phyloP scores from a whole-genome alignment of 768 basidiomycete genomes.

The Pholiota conissans region DNA sequence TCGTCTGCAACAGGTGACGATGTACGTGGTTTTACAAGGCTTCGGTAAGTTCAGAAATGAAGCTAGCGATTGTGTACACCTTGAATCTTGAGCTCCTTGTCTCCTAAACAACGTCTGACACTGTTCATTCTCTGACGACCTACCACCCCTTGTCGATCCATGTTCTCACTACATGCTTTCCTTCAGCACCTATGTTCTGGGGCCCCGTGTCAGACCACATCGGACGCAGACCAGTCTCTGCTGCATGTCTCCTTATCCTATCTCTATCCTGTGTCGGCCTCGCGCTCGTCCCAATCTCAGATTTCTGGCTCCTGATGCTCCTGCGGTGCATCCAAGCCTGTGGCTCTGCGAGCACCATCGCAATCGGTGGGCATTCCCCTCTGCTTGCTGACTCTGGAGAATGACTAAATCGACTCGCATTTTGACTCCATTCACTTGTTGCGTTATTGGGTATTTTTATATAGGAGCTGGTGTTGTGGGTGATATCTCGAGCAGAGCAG shows the following conservation, averaged over 20 bases:
- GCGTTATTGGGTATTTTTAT: too few relatives aligned
- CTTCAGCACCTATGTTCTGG: conserved; percentile 64
- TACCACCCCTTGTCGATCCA: too few relatives aligned
- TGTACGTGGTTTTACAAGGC: conserved; percentile 72
- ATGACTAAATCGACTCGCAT: too few relatives aligned
- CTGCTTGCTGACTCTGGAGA: neutral
- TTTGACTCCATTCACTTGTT: too few relatives aligned
- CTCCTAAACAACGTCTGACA: too few relatives aligned
- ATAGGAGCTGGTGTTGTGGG: conserved; percentile 74
- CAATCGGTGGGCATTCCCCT: conserved; percentile 49
- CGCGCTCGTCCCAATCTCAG: conserved; percentile 48
- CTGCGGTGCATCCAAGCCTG: conserved; percentile 78
- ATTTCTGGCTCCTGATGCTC: conserved; percentile 78
- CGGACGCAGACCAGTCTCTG: conserved; percentile 65
- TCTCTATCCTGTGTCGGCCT: conserved; percentile 65
- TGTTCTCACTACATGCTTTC: neutral
- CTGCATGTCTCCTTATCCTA: conserved; percentile 63
- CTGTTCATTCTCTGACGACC: too few relatives aligned
- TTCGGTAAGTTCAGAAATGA: conserved; percentile 43
- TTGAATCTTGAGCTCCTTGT: too few relatives aligned
- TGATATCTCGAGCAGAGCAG: conserved; percentile 72
- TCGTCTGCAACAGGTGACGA: conserved; percentile 43
- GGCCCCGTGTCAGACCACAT: conserved; percentile 67
- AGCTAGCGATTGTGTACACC: too few relatives aligned
- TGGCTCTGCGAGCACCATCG: conserved; percentile 78